Conservation (phyloP, 345 rosid species). For the Populus euphratica region DNA sequence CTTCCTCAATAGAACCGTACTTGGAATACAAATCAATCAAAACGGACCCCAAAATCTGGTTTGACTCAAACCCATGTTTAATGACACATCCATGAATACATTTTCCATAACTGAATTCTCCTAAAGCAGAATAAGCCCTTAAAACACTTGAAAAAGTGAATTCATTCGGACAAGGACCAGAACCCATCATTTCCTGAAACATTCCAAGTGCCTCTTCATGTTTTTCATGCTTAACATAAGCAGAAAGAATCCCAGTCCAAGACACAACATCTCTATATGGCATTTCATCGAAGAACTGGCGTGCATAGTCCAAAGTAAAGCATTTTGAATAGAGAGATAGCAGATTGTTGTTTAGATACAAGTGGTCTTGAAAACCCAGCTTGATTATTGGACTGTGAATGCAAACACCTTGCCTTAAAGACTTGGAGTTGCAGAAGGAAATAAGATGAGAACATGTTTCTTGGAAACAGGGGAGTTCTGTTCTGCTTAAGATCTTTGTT, state of each 20-base stretch:
- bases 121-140: conserved; percentile 46
- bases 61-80: conserved; percentile 53
- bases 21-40: conserved; percentile 63
- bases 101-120: conserved; percentile 40
- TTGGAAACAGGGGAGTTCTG: conserved; percentile 32
- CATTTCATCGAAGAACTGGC: conserved; percentile 73
- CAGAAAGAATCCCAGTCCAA: conserved; percentile 61
- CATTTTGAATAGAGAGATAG: conserved; percentile 47
- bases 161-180: conserved; percentile 46
- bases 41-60: conserved; percentile 36
- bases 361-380: conserved; percentile 37
- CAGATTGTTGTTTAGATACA: conserved; percentile 60
- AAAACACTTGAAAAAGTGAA: conserved; percentile 63
- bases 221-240: conserved; percentile 35
- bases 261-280: conserved; percentile 54
- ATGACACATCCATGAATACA: conserved; percentile 42
- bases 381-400: conserved; percentile 56
- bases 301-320: conserved; percentile 33
- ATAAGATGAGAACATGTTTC: conserved; percentile 42
- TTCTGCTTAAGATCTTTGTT: conserved; percentile 12
- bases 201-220: conserved; percentile 39
- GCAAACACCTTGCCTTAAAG: conserved; percentile 44
- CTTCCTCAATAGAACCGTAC: conserved; percentile 39
- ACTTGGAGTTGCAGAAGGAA: conserved; percentile 46
- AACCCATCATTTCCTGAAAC: conserved; percentile 42